phyloP scores from a whole-genome alignment of 2,329 filamentous ascomycete species.

The Helotiales sp. region DNA sequence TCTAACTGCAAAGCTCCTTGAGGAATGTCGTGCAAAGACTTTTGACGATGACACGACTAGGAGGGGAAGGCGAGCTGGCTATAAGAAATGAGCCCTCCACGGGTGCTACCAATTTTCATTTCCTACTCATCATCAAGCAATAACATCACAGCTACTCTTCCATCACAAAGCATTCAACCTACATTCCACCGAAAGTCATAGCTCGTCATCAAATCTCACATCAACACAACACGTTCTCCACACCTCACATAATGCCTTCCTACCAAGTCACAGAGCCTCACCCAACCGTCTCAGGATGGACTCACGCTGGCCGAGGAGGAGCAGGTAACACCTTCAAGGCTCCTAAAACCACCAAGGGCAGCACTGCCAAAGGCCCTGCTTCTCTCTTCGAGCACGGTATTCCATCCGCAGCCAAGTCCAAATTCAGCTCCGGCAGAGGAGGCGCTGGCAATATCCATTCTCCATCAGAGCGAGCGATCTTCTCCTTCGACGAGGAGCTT shows the following conservation, averaged over 20 bases:
- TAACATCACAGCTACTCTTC: constrained; percentile 12
- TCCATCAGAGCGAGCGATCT: constrained; percentile 29
- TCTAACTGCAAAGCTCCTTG: constrained; percentile 13
- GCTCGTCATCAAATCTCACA: neutral
- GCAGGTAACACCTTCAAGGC: constrained; percentile 36
- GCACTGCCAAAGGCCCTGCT: constrained; percentile 30
- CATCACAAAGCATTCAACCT: neutral
- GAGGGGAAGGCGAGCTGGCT: constrained; percentile 12
- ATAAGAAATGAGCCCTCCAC: constrained; percentile 25
- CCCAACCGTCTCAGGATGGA: constrained; percentile 30
- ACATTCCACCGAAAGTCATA: neutral
- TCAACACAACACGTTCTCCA: neutral
- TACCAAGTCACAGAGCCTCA: constrained; percentile 35
- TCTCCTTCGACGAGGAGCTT: constrained; percentile 37
- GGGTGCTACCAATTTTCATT: constrained; percentile 1
- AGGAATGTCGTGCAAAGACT: constrained; percentile 11
- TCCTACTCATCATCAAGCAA: constrained; percentile 19
- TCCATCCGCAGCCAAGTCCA: constrained; percentile 26
- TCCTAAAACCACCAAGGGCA: constrained; percentile 27
- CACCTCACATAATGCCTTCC: constrained; percentile 15
- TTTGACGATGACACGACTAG: constrained; percentile 11
- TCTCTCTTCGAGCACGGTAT: constrained; percentile 29
- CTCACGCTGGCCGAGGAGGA: constrained; percentile 34
- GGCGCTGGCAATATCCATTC: constrained; percentile 36
- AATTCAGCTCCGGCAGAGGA: constrained; percentile 33